phyloP scores from a whole-genome alignment of 164 flowering plant species.

The Stephania japonica region DNA sequence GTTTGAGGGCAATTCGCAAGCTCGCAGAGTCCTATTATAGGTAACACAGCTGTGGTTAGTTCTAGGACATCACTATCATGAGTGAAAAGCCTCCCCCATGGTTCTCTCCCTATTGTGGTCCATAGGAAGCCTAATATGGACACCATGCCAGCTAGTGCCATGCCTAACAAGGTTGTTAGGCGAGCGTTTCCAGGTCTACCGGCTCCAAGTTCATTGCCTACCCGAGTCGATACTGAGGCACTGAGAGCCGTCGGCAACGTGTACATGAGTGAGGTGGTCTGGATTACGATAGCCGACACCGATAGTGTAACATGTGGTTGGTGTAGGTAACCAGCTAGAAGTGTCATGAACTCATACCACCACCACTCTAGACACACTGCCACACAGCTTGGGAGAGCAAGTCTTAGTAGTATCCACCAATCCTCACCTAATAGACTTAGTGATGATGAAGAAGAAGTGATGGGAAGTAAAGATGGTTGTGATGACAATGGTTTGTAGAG shows the following conservation, averaged over 20 bases:
- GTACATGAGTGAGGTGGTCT: constrained; percentile 91
- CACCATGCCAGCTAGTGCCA: constrained; percentile 36
- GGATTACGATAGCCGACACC: constrained; percentile 77
- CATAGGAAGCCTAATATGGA: constrained; percentile 46
- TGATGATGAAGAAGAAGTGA: background rate
- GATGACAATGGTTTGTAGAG: constrained; percentile 16
- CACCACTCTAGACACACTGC: constrained; percentile 94
- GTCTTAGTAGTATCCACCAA: constrained; percentile 52
- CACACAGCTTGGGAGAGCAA: constrained; percentile 70
- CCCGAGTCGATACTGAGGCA: constrained; percentile 67
- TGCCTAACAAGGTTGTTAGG: constrained; percentile 40
- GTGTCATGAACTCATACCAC: constrained; percentile 97
- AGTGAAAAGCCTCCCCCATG: constrained; percentile 76
- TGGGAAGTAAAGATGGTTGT: background rate
- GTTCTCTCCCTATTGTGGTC: constrained; percentile 51
- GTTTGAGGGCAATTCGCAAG: constrained; percentile 92
- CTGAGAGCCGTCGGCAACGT: constrained; percentile 68
- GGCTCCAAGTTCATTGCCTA: constrained; percentile 86
- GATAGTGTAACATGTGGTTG: constrained; percentile 60
- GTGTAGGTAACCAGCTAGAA: constrained; percentile 65
- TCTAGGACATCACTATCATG: constrained; percentile 51
- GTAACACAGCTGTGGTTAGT: constrained; percentile 51
- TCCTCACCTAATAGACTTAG: constrained; percentile 25
- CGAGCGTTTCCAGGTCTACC: constrained; percentile 55
- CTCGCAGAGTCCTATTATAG: constrained; percentile 85